Evolutionary conservation across 1,284 basidiomycete genomes (phyloP).

Genomic region (Malassezia pachydermatis): DNA sequence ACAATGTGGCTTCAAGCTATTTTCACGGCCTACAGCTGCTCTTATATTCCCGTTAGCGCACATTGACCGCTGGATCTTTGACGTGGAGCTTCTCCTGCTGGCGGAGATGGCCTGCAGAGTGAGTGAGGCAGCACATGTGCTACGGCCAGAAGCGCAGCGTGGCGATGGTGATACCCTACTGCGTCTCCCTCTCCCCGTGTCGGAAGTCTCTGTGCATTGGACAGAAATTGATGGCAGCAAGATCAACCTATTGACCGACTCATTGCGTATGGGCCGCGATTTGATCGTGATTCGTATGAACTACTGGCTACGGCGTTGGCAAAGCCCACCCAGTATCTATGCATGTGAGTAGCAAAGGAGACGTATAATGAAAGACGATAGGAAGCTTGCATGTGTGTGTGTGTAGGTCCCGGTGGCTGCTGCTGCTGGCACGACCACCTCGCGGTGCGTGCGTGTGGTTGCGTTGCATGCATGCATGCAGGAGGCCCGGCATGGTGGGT

Average conservation of each 20-base stretch:
- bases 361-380: background rate
- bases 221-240: constrained; percentile 84
- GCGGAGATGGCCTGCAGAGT: constrained; percentile 51
- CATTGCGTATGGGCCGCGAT: constrained; percentile 76
- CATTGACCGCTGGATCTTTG: constrained; percentile 68
- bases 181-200: constrained; percentile 58
- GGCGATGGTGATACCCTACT: constrained; percentile 48
- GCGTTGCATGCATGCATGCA: too few species aligned
- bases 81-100: constrained; percentile 83
- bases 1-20: constrained; percentile 82
- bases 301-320: constrained; percentile 60
- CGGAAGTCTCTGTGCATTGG: constrained; percentile 80
- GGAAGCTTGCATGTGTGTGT: background rate
- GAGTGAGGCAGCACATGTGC: constrained; percentile 5
- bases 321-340: constrained; percentile 10
- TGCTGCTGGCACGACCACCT: background rate
- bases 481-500: too few species aligned
- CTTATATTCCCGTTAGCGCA: constrained; percentile 61
- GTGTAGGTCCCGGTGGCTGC: too few species aligned
- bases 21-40: constrained; percentile 66
- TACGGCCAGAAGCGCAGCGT: constrained; percentile 6
- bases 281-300: constrained; percentile 72
- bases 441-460: too few species aligned
- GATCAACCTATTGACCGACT: constrained; percentile 70
- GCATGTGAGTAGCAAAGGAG: background rate